Evolutionary conservation across 2,329 filamentous ascomycete species (phyloP).

Genomic region (Microdochium paspali): DNA sequence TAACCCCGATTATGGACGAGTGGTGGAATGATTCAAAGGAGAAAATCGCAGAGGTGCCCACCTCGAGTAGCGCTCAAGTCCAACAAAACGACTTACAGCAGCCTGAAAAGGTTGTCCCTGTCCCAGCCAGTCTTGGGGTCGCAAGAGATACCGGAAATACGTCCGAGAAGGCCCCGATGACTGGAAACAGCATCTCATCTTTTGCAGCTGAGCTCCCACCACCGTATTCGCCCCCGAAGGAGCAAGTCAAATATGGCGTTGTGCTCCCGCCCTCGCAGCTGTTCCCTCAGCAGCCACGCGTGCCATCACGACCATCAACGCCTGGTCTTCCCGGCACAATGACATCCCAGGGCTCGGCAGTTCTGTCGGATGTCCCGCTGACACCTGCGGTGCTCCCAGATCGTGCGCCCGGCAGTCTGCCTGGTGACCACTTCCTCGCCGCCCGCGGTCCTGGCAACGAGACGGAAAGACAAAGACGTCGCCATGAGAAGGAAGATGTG

Average conservation of each 20-base stretch:
- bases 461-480: conserved; percentile 41
- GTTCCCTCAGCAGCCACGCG: conserved; percentile 14
- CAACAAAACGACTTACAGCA: conserved; percentile 10
- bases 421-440: conserved; percentile 30
- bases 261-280: conserved; percentile 47
- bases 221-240: conserved; percentile 42
- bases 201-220: conserved; percentile 33
- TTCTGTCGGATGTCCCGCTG: conserved; percentile 48
- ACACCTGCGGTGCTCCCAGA: conserved; percentile 31
- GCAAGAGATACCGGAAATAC: not conserved
- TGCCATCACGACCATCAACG: conserved; percentile 50
- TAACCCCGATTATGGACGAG: conserved; percentile 8
- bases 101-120: not conserved
- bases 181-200: conserved; percentile 14
- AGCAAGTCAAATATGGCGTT: conserved; percentile 42
- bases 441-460: conserved; percentile 30
- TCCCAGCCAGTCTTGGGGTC: not conserved
- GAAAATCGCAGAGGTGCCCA: conserved; percentile 1
- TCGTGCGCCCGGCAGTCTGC: conserved; percentile 32
- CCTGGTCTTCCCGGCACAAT: conserved; percentile 54
- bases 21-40: conserved; percentile 16
- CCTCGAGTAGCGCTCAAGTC: conserved; percentile 7
- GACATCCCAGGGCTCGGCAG: conserved; percentile 51
- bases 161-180: conserved; percentile 29
- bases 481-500: conserved; percentile 57